Conservation (phyloP, 1,284 basidiomycete genomes). For the Leccinum holopus region DNA sequence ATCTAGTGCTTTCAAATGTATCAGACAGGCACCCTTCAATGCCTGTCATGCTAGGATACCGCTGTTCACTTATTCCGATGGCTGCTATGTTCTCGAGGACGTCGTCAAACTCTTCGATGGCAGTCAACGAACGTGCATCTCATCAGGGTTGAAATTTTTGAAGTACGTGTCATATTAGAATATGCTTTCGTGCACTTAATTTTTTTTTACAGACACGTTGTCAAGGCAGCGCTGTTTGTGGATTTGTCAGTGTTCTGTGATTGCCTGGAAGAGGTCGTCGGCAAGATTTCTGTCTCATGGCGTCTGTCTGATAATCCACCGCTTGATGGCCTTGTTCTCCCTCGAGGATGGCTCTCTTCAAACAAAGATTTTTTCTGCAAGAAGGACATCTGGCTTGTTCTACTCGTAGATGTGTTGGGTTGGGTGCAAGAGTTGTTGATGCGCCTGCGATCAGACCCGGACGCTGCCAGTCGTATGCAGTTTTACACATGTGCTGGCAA, state of each 20-base stretch:
- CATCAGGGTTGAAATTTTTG: slow-evolving; percentile 32
- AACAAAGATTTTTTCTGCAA: slow-evolving; percentile 28
- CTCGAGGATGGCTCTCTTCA: slow-evolving; percentile 45
- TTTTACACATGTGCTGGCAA: not conserved
- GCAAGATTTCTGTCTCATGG: slow-evolving; percentile 37
- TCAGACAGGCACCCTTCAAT: slow-evolving; percentile 18
- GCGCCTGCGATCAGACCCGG: slow-evolving; percentile 13
- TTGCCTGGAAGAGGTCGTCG: slow-evolving; percentile 44
- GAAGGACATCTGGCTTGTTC: slow-evolving; percentile 16
- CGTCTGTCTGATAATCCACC: slow-evolving; percentile 21
- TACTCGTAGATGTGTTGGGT: slow-evolving; percentile 11
- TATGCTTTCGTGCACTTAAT: not conserved
- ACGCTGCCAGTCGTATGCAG: slow-evolving; percentile 13
- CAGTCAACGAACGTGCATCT: slow-evolving; percentile 14
- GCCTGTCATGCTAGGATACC: not conserved
- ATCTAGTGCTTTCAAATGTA: slow-evolving; percentile 20
- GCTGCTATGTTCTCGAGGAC: slow-evolving; percentile 38
- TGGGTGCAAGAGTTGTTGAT: slow-evolving; percentile 16
- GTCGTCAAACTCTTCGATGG: slow-evolving; percentile 28
- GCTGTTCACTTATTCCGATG: slow-evolving; percentile 14
- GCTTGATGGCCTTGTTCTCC: slow-evolving; percentile 47
- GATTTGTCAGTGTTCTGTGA: slow-evolving; percentile 47
- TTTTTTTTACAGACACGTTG: slow-evolving; percentile 39
- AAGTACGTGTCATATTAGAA: slow-evolving; percentile 11
- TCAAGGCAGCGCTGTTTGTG: slow-evolving; percentile 35